Evolutionary conservation across 305 asterid species (phyloP).

Genomic region (Withania somnifera): DNA sequence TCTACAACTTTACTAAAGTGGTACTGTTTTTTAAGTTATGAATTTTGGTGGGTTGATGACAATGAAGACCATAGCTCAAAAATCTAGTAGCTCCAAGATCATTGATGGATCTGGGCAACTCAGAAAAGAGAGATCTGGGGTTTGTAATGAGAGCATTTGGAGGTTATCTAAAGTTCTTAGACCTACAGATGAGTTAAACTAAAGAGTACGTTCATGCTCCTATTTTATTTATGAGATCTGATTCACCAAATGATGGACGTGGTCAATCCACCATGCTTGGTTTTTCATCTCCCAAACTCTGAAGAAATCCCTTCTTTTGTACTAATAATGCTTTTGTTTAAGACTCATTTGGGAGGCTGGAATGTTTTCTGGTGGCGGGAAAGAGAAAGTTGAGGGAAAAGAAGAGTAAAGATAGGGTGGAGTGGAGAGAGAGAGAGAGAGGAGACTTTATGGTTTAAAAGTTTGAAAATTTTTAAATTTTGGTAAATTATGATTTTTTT

Average conservation of each 20-base stretch:
- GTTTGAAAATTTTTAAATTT: too few relatives aligned
- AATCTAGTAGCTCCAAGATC: neutral
- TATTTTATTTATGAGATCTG: constrained; percentile 32
- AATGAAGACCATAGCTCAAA: neutral
- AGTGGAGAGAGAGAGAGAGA: too few relatives aligned
- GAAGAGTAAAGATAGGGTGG: too few relatives aligned
- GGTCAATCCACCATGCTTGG: constrained; percentile 69
- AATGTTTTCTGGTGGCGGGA: too few relatives aligned
- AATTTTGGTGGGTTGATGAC: constrained; percentile 42
- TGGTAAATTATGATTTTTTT: too few relatives aligned
- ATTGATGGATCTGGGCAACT: constrained; percentile 51
- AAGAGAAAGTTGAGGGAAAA: too few relatives aligned
- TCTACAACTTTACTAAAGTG: neutral
- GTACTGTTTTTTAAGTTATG: constrained; percentile 16
- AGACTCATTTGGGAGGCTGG: too few relatives aligned
- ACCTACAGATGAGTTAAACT: constrained; percentile 11
- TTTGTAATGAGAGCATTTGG: constrained; percentile 23
- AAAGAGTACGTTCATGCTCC: neutral
- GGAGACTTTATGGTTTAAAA: too few relatives aligned
- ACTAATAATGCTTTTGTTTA: neutral
- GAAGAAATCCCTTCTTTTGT: constrained; percentile 2
- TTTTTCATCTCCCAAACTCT: constrained; percentile 37
- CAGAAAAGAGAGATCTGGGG: constrained; percentile 53
- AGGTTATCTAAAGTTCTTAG: constrained; percentile 29
- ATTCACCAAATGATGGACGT: constrained; percentile 32